Evolutionary conservation across 306 rosid genomes (phyloP).

Genomic region (Adenanthera pavonina): DNA sequence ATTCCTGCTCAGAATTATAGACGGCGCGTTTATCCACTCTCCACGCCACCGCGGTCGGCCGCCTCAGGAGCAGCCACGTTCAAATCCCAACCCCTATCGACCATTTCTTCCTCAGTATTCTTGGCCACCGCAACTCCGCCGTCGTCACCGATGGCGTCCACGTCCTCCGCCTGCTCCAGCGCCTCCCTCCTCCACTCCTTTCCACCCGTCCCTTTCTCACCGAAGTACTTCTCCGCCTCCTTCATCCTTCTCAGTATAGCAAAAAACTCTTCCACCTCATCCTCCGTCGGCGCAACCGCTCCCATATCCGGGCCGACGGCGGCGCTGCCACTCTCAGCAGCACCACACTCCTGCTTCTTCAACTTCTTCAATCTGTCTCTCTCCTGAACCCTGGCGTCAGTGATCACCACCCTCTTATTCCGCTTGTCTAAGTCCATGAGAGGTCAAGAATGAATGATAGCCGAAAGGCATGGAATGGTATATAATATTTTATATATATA

Average conservation of each 20-base stretch:
- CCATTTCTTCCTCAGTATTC: not conserved
- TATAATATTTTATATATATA: no score
- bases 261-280: constrained; percentile 60
- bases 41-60: constrained; percentile 30
- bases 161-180: constrained; percentile 8
- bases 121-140: not conserved
- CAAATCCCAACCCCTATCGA: constrained; percentile 46
- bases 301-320: not conserved
- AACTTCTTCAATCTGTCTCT: not conserved
- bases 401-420: constrained; percentile 6
- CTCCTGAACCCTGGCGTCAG: not conserved
- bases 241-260: constrained; percentile 59
- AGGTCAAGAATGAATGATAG: not conserved
- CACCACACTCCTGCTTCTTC: constrained; percentile 14
- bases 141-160: not conserved
- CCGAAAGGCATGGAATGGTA: no score
- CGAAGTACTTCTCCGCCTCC: constrained; percentile 51
- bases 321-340: not conserved
- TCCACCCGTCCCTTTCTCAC: constrained; percentile 26
- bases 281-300: constrained; percentile 40
- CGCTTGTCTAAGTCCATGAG: constrained; percentile 36
- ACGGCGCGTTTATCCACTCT: not conserved
- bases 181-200: constrained; percentile 26
- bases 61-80: constrained; percentile 60
- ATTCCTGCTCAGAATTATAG: not conserved